A percentile compares a stretch with the other conserved stretches of the same genome.
Evolutionary conservation across 371 early-diverging fungal species (phyloP).

Genomic region (Rhizomucor pusillus): DNA sequence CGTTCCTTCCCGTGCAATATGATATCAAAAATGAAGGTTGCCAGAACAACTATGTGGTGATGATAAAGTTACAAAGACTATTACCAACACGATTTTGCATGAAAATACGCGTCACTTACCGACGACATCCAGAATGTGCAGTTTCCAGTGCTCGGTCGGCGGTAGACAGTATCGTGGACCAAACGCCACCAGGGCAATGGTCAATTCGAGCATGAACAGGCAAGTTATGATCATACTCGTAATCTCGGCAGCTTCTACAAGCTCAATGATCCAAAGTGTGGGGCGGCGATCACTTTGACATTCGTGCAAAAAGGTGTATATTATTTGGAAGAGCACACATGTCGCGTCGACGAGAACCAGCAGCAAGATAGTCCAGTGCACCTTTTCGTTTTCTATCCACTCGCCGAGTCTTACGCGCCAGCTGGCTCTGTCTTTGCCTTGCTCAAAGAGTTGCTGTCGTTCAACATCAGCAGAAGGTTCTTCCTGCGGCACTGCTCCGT

Average conservation of each 20-base stretch:
- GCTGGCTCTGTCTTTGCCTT: conserved; percentile 1
- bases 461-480: conserved; percentile 6
- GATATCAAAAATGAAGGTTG: conserved; percentile 43
- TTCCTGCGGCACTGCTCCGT: conserved; percentile 15
- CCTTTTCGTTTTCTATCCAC: conserved; percentile 25
- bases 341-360: conserved; percentile 33
- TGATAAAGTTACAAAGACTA: neutral
- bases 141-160: conserved; percentile 41
- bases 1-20: conserved; percentile 46
- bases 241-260: conserved; percentile 30
- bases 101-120: conserved; percentile 30
- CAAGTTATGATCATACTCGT: conserved; percentile 31
- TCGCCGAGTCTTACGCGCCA: conserved; percentile 43
- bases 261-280: conserved; percentile 12
- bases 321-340: conserved; percentile 31
- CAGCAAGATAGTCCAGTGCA: conserved; percentile 31
- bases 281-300: conserved; percentile 9
- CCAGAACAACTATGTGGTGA: conserved; percentile 25
- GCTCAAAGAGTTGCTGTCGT: neutral
- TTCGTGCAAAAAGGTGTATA: conserved; percentile 30
- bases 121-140: conserved; percentile 41
- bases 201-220: conserved; percentile 38
- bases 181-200: conserved; percentile 34
- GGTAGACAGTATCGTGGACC: conserved; percentile 44
- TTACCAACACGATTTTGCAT: neutral